Conservation (phyloP, 805 yeast genomes). For the Myxozyma udenii region DNA sequence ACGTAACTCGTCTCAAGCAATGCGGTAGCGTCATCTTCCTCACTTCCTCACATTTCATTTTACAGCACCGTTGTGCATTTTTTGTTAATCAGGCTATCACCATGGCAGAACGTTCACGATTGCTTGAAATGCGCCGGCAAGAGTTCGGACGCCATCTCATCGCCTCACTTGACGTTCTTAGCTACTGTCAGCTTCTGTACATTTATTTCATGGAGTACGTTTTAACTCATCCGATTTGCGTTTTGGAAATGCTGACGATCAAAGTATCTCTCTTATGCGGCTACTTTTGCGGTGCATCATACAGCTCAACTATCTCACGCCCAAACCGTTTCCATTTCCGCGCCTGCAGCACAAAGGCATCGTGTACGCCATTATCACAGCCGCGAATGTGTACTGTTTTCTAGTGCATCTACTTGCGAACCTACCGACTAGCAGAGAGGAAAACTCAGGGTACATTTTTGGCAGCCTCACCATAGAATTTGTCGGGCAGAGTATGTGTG, state of each 20-base stretch:
- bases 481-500: conserved; percentile 25
- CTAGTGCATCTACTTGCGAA: conserved; percentile 18
- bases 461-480: conserved; percentile 31
- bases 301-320: conserved; percentile 30
- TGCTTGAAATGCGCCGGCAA: conserved; percentile 26
- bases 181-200: conserved; percentile 27
- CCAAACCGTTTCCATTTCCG: conserved; percentile 27
- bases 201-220: conserved; percentile 28
- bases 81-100: too few species aligned
- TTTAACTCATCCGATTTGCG: neutral
- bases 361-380: conserved; percentile 10
- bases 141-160: conserved; percentile 27
- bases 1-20: too few species aligned
- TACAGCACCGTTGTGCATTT: too few species aligned
- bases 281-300: conserved; percentile 24
- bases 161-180: conserved; percentile 28
- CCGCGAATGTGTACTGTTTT: conserved; percentile 20
- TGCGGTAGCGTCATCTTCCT: too few species aligned
- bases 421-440: conserved; percentile 24
- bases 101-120: conserved; percentile 1
- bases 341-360: conserved; percentile 13
- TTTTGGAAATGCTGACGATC: neutral
- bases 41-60: too few species aligned
- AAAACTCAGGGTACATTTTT: conserved; percentile 26
- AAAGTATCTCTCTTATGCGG: conserved; percentile 28